These are phyloP conservation scores for Sclerotinia trifoliorum DNA, from an alignment of 2,329 filamentous ascomycete species.

Conservation along the genomic window DNA sequence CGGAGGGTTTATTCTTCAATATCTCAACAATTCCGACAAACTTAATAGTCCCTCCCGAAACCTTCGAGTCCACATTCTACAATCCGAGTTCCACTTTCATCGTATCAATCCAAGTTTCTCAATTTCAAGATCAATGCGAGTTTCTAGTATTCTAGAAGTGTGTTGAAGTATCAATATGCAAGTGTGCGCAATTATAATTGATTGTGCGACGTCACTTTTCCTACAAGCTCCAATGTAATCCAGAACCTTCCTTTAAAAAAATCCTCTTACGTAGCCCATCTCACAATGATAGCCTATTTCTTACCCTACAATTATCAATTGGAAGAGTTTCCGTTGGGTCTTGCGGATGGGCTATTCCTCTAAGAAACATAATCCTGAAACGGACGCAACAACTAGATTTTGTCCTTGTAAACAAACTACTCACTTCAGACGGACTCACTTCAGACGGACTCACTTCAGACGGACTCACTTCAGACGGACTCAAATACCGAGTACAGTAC, in stretches of 20 bases:
- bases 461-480: too few relatives aligned
- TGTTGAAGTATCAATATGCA: slow-evolving; percentile 5
- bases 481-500: too few relatives aligned
- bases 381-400: too few relatives aligned
- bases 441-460: too few relatives aligned
- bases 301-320: neutral
- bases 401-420: too few relatives aligned
- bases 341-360: neutral
- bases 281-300: neutral
- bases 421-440: too few relatives aligned
- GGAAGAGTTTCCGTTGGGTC: neutral
- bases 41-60: neutral
- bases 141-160: neutral
- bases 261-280: neutral
- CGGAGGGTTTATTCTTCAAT: neutral
- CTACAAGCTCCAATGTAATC: neutral
- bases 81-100: neutral
- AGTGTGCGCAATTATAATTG: neutral
- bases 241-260: neutral
- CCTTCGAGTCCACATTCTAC: neutral
- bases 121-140: neutral
- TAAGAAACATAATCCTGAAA: too few relatives aligned
- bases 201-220: neutral
- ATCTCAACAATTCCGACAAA: neutral
- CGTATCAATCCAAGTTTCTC: neutral